phyloP scores from a whole-genome alignment of 176 grass and related monocot genomes.

The Oryza meridionalis region DNA sequence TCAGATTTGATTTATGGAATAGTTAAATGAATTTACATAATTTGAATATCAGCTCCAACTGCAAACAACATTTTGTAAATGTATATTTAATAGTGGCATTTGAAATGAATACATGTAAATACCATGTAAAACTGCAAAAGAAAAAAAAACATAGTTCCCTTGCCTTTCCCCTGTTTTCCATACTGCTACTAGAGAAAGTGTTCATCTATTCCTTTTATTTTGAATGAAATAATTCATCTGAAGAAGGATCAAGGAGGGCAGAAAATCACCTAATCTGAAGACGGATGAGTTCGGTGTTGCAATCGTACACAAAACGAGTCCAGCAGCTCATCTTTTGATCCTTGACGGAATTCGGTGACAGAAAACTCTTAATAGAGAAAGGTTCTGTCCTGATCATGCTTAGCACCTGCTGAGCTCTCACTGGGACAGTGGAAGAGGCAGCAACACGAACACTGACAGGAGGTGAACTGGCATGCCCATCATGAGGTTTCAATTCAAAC shows the following conservation, averaged over 20 bases:
- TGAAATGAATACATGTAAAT: too few species aligned
- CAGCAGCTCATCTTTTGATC: constrained; percentile 47
- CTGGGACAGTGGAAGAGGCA: constrained; percentile 63
- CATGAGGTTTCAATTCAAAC: constrained; percentile 71
- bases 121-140: too few species aligned
- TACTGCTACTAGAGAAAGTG: not conserved
- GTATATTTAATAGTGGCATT: not conserved
- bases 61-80: constrained; percentile 6
- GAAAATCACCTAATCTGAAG: constrained; percentile 76
- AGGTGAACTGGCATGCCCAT: constrained; percentile 46
- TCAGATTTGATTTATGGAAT: not conserved
- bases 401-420: constrained; percentile 45
- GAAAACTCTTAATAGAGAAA: constrained; percentile 57
- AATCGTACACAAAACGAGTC: constrained; percentile 66
- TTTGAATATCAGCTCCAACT: not conserved
- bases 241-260: not conserved
- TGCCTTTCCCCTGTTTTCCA: not conserved
- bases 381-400: constrained; percentile 55
- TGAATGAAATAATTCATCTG: too few species aligned
- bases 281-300: constrained; percentile 63
- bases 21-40: not conserved
- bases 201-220: not conserved
- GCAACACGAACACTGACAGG: constrained; percentile 64
- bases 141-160: too few species aligned
- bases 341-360: constrained; percentile 52